These are phyloP conservation scores for Russula sp. DNA, from an alignment of 768 basidiomycete species.

Conservation along the genomic window DNA sequence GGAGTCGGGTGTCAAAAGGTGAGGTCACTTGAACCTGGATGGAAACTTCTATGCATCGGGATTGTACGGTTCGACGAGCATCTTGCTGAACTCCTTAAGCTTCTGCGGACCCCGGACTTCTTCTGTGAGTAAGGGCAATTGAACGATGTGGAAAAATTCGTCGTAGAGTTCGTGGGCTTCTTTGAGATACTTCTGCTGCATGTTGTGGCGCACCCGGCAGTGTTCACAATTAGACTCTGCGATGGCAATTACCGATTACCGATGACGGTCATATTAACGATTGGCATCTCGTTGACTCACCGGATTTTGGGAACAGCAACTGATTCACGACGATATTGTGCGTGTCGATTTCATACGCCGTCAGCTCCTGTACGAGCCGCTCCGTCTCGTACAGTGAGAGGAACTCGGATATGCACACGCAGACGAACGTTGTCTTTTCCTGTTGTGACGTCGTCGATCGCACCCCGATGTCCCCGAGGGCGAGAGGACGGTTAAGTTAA, in stretches of 20 bases:
- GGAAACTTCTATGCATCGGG: slow-evolving; percentile 37
- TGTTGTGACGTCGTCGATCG: slow-evolving; percentile 34
- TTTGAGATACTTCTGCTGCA: slow-evolving; percentile 97
- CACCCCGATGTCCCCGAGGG: too few relatives aligned
- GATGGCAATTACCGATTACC: neutral
- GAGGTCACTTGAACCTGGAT: neutral
- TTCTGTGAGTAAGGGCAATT: slow-evolving; percentile 90
- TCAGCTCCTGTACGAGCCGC: slow-evolving; percentile 92
- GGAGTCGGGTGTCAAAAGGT: neutral
- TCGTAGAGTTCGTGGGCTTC: slow-evolving; percentile 98
- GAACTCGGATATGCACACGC: slow-evolving; percentile 98
- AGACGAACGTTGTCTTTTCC: slow-evolving; percentile 99
- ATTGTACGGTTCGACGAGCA: slow-evolving; percentile 80
- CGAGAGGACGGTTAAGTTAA: too few relatives aligned
- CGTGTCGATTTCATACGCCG: slow-evolving; percentile 93
- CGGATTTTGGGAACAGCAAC: slow-evolving; percentile 86
- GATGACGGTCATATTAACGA: slow-evolving; percentile 1
- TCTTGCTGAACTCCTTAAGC: slow-evolving; percentile 87
- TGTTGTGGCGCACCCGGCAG: slow-evolving; percentile 88
- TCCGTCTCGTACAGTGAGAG: slow-evolving; percentile 98
- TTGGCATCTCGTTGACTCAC: slow-evolving; percentile 45
- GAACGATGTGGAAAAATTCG: slow-evolving; percentile 96
- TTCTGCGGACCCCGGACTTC: slow-evolving; percentile 96
- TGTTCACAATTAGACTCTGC: slow-evolving; percentile 92
- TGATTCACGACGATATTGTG: slow-evolving; percentile 99